A percentile compares a stretch with the other conserved stretches of the same genome.
phyloP scores from a whole-genome alignment of 345 rosid species.

The Hibiscus tridactylites region DNA sequence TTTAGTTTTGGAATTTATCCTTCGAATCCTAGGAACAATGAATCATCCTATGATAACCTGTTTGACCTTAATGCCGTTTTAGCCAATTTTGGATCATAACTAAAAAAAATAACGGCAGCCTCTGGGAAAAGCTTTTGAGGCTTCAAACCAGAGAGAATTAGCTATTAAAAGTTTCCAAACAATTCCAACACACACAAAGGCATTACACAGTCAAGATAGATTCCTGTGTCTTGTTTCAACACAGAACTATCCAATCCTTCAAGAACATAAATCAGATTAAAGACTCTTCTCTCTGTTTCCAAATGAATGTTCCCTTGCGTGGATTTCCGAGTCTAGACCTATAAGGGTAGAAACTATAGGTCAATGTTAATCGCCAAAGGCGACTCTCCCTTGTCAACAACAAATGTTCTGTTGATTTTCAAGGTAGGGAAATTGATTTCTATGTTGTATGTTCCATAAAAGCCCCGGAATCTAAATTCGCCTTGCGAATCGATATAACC shows the following conservation, averaged over 20 bases:
- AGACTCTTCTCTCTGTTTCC: background rate
- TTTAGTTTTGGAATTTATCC: too few species aligned
- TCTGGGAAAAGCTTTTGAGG: background rate
- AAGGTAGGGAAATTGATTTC: conserved; percentile 33
- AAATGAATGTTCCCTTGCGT: background rate
- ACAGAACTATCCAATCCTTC: background rate
- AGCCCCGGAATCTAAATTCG: conserved; percentile 60
- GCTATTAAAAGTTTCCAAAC: background rate
- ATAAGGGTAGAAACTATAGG: conserved; percentile 14
- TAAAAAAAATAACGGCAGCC: background rate
- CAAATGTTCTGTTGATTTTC: conserved; percentile 44
- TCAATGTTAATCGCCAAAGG: conserved; percentile 54
- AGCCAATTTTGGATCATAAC: background rate
- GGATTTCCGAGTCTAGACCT: background rate
- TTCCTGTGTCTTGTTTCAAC: background rate
- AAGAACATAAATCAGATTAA: background rate
- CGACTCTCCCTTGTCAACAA: conserved; percentile 48
- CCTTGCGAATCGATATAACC: conserved; percentile 49
- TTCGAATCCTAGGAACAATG: background rate
- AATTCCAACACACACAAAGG: background rate
- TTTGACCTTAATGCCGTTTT: background rate
- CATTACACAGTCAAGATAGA: background rate
- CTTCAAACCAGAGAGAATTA: background rate
- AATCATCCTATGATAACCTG: background rate
- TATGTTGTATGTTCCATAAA: conserved; percentile 54